Conservation (phyloP, 1,284 basidiomycete species). For the Malassezia sp. region DNA sequence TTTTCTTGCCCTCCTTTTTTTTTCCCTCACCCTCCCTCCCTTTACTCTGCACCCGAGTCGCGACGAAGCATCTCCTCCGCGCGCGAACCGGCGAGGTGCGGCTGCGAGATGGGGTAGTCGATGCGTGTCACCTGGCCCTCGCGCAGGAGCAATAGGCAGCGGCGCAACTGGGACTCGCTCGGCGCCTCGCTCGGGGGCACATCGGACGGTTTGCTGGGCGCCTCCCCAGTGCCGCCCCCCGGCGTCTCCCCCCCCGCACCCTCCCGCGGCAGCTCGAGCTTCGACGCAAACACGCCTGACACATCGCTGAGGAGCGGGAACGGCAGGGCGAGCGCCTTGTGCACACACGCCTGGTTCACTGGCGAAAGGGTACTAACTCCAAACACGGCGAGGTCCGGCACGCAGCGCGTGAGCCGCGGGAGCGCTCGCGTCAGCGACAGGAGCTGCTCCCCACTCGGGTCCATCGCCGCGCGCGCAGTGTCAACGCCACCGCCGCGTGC, state of each 20-base stretch:
- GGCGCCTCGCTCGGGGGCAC: conserved; percentile 21
- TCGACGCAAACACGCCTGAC: conserved; percentile 10
- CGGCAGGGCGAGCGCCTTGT: conserved; percentile 2
- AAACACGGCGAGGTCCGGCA: conserved; percentile 25
- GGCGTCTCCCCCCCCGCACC: conserved; percentile 1
- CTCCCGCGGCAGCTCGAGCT: conserved; percentile 17
- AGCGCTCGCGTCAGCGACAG: conserved; percentile 17
- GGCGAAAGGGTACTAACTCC: conserved; percentile 26
- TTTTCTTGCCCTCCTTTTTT: no score
- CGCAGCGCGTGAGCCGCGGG: conserved; percentile 10
- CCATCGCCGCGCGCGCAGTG: conserved; percentile 14
- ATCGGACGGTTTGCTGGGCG: conserved; percentile 20
- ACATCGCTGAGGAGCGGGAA: conserved; percentile 12
- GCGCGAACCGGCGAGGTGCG: conserved; percentile 19
- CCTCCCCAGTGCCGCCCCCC: conserved; percentile 16
- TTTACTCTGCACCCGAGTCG: no score
- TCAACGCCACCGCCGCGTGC: conserved; percentile 9
- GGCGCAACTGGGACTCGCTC: conserved; percentile 25
- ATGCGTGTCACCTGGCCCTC: conserved; percentile 34
- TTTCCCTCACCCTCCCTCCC: no score
- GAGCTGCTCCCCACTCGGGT: conserved; percentile 24
- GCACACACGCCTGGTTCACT: conserved; percentile 14
- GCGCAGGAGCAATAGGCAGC: conserved; percentile 28
- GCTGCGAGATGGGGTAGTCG: conserved; percentile 25
- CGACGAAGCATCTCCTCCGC: conserved; percentile 24